Evolutionary conservation across 2,329 filamentous ascomycete species (phyloP), one percentile per base, ranked within the genome.

Genomic region (Triangularia setosa): DNA sequence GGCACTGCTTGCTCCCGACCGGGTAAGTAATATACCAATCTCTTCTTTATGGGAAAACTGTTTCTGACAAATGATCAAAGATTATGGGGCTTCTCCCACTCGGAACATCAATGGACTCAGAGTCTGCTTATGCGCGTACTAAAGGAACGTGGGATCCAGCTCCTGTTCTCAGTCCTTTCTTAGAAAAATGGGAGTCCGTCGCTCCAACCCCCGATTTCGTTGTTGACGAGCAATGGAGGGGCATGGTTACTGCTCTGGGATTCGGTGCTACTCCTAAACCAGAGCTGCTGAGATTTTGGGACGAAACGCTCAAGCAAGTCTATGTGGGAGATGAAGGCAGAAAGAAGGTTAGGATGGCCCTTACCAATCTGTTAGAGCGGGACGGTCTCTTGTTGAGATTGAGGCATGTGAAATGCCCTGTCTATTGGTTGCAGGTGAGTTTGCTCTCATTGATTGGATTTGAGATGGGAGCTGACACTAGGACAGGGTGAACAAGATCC

Each of bases 21-120:
- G 75, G 35, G 58, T 60, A 48, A 16, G 56, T 40, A 21, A 11
- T 9, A 12, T 18, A 1, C 5, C 9, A n/a, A 55, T 25, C 3
- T 21, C 8, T 16, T 7, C 11, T 11, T 4, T 4, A 6, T n/a
- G n/a, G n/a, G n/a, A 2, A 9, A 16, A 25, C 9, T 55, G 4
- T 27, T 55, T 14, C 52, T 55, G 23, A 55, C 52, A 21, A 21
- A 18, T 9, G 25, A 9, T 23, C n/a, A 58, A 11, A 60, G 75
- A 65, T 84, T 40, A 71, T 77, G 16, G 83, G 83, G 16, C 69
- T 84, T 1, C 68, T 84, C 18, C 76, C 78, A 3, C 73, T 84
- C 5, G 82, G 81, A 28, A 83, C 80, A 4, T 83, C 81, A 0
- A 82, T 84, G 80, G 83, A 84, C 72, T 80, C 76, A 69, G 82